These are phyloP conservation scores for Homolaphlyctis polyrhiza DNA, from an alignment of 371 early-diverging fungal genomes.

Conservation along the genomic window DNA sequence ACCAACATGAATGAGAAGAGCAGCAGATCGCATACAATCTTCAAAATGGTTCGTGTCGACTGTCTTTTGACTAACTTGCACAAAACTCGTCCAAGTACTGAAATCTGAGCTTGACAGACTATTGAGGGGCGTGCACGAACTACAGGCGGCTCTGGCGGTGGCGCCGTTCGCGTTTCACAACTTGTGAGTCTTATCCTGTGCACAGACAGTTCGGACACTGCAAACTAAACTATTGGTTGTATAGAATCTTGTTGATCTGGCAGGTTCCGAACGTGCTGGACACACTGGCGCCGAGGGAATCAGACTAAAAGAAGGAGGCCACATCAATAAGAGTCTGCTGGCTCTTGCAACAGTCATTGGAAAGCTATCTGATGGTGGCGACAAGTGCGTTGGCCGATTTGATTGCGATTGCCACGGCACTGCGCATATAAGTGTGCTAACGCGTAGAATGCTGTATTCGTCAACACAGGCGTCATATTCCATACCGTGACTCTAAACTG, in stretches of 20 bases:
- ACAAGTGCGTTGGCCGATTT: conserved; percentile 8
- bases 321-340: conserved; percentile 61
- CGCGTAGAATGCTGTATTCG: not conserved
- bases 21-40: conserved; percentile 53
- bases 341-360: conserved; percentile 56
- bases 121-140: too few species aligned
- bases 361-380: conserved; percentile 34
- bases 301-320: conserved; percentile 59
- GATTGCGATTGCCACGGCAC: not conserved
- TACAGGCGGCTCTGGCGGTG: too few species aligned
- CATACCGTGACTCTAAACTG: conserved; percentile 62
- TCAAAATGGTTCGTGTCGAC: conserved; percentile 25
- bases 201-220: not conserved
- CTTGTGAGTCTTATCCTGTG: not conserved
- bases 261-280: conserved; percentile 64
- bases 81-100: too few species aligned
- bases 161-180: not conserved
- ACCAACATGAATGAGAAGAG: conserved; percentile 55
- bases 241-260: conserved; percentile 61
- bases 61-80: too few species aligned
- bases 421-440: not conserved
- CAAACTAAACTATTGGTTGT: not conserved
- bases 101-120: too few species aligned
- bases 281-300: conserved; percentile 53
- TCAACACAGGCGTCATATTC: conserved; percentile 41